Conservation (phyloP, 2,329 filamentous ascomycete genomes). For the Stachybotrys chlorohalonatus region DNA sequence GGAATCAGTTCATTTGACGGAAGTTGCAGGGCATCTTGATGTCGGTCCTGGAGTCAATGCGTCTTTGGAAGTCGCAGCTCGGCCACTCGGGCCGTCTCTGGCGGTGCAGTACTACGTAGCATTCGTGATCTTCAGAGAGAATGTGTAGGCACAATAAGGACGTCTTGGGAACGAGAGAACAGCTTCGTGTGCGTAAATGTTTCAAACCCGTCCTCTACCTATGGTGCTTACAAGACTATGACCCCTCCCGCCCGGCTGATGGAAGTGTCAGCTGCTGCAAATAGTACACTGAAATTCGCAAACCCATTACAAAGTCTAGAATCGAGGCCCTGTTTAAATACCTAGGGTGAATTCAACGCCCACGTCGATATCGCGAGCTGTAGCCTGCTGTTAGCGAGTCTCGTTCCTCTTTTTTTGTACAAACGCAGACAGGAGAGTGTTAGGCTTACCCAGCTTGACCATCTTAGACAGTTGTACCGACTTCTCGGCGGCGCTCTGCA, state of each 20-base stretch:
- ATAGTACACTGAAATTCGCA: constrained; percentile 1
- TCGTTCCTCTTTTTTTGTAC: not conserved
- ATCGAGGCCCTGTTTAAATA: constrained; percentile 56
- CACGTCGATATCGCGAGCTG: constrained; percentile 91
- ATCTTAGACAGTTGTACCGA: constrained; percentile 98
- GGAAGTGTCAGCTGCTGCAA: not conserved
- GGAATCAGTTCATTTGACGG: too few relatives aligned
- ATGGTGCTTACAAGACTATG: not conserved
- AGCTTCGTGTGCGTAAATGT: constrained; percentile 1
- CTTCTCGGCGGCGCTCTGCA: constrained; percentile 96
- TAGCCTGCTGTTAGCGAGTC: constrained; percentile 8
- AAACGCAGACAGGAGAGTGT: not conserved
- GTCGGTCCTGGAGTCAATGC: too few relatives aligned
- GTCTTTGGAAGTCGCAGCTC: too few relatives aligned
- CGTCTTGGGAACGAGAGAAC: not conserved
- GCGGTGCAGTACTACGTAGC: too few relatives aligned
- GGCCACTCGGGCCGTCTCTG: too few relatives aligned
- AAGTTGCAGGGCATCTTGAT: too few relatives aligned
- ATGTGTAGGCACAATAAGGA: not conserved
- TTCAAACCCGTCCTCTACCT: constrained; percentile 7
- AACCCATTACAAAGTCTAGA: not conserved
- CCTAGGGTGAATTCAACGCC: constrained; percentile 91
- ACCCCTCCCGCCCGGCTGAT: not conserved
- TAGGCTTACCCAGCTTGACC: constrained; percentile 82
- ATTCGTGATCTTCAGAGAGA: too few relatives aligned